A percentile compares a stretch with the other conserved stretches of the same genome.
Evolutionary conservation across 1,139 yeast species (phyloP).

Genomic region (Maudiozyma humilis): DNA sequence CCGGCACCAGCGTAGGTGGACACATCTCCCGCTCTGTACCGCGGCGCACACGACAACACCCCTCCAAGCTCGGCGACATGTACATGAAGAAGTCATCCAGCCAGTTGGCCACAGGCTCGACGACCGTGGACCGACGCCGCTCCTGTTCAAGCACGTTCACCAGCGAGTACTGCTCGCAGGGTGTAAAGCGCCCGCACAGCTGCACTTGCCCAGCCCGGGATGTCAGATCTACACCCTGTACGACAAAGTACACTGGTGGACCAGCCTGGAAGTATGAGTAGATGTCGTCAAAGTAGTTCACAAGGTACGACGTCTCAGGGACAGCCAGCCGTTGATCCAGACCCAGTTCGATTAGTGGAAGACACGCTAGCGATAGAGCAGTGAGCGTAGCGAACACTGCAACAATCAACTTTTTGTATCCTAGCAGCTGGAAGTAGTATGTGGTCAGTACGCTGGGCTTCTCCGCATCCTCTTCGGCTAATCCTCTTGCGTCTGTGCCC

Average conservation of each 20-base stretch:
- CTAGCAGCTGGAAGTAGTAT: not conserved
- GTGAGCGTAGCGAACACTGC: conserved; percentile 49
- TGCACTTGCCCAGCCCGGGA: conserved; percentile 53
- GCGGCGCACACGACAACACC: conserved; percentile 71
- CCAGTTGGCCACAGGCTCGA: conserved; percentile 87
- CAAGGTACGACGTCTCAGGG: conserved; percentile 73
- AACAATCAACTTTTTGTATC: not conserved
- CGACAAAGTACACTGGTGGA: conserved; percentile 84
- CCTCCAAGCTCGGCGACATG: conserved; percentile 78
- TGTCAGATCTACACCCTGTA: conserved; percentile 58
- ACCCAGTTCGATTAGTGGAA: conserved; percentile 69
- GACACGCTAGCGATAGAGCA: conserved; percentile 55
- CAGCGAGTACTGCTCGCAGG: conserved; percentile 71
- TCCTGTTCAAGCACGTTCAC: conserved; percentile 86
- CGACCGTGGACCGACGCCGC: conserved; percentile 58
- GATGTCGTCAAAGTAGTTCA: conserved; percentile 70
- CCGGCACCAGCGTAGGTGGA: conserved; percentile 56
- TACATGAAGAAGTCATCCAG: conserved; percentile 82
- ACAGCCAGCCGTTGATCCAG: conserved; percentile 85
- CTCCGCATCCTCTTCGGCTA: too few relatives aligned
- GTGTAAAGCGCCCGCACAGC: conserved; percentile 79
- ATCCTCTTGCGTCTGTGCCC: too few relatives aligned
- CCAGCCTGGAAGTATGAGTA: conserved; percentile 73
- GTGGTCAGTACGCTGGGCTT: too few relatives aligned
- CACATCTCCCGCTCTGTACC: conserved; percentile 45